Percentiles rank a stretch among this genome's conserved stretches.
Conservation (phyloP, 495 filamentous ascomycete species). For the Aspergillus egyptiacus region DNA sequence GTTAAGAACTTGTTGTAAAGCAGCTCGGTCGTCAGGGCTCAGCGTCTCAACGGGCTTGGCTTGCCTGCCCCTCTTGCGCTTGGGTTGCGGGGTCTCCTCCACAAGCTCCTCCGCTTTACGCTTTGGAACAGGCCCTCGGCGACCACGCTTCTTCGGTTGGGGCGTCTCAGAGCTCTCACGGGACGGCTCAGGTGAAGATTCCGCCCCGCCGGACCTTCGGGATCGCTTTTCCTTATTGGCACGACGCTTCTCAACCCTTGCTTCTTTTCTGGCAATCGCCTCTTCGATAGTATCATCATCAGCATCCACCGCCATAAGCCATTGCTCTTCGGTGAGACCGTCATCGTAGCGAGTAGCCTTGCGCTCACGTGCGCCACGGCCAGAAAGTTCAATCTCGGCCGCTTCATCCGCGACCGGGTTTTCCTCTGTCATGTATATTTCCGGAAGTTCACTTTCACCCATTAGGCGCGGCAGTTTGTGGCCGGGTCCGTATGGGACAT, state of each 20-base stretch:
- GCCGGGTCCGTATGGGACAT: conserved; percentile 61
- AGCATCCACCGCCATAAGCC: conserved; percentile 86
- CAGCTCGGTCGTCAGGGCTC: conserved; percentile 40
- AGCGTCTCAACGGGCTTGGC: conserved; percentile 57
- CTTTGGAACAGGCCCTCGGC: conserved; percentile 67
- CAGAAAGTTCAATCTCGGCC: conserved; percentile 63
- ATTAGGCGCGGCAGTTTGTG: conserved; percentile 70
- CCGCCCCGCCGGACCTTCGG: conserved; percentile 40
- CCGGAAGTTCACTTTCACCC: conserved; percentile 81
- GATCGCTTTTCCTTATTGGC: conserved; percentile 61
- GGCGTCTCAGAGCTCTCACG: conserved; percentile 75
- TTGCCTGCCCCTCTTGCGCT: conserved; percentile 72
- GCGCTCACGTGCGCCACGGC: conserved; percentile 88
- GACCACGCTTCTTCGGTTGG: conserved; percentile 56
- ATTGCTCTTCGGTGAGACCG: conserved; percentile 96
- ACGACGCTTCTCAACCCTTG: conserved; percentile 74
- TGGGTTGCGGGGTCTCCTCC: conserved; percentile 72
- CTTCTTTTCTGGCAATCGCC: conserved; percentile 81
- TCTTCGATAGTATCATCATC: conserved; percentile 93
- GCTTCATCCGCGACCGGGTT: conserved; percentile 71
- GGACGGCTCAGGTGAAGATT: conserved; percentile 69
- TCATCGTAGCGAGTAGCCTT: conserved; percentile 94
- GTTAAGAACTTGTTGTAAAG: conserved; percentile 69
- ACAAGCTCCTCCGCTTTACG: conserved; percentile 77
- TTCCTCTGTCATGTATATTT: conserved; percentile 85